A percentile compares a stretch with the other conserved stretches of the same genome.
Evolutionary conservation across 768 basidiomycete genomes (phyloP).

Genomic region (Phlegmacium glaucopus): DNA sequence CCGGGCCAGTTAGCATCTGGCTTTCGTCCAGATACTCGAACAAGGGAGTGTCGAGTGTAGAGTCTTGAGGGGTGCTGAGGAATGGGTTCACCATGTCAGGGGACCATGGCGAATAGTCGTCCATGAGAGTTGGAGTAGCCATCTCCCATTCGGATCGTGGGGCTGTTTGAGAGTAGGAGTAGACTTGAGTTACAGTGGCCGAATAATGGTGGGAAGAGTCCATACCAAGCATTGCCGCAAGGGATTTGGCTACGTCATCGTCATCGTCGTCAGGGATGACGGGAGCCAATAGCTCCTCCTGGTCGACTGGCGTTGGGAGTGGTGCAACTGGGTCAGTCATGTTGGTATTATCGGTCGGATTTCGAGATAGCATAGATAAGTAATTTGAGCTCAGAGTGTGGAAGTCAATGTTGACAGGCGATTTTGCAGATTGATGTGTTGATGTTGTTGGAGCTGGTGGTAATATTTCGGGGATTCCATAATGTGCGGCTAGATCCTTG

Average conservation of each 20-base stretch:
- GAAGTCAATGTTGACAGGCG: constrained; percentile 39
- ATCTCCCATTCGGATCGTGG: background rate
- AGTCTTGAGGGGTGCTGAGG: constrained; percentile 15
- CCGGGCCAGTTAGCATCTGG: constrained; percentile 24
- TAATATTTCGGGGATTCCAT: constrained; percentile 74
- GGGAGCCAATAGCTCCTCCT: constrained; percentile 20
- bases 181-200: constrained; percentile 14
- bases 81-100: constrained; percentile 10
- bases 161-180: no score
- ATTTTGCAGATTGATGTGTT: constrained; percentile 35
- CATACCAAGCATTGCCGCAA: constrained; percentile 18
- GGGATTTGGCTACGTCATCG: constrained; percentile 12
- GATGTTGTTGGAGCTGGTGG: constrained; percentile 65
- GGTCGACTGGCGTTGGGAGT: constrained; percentile 19
- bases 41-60: constrained; percentile 26
- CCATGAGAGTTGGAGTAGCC: constrained; percentile 19
- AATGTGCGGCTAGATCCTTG: constrained; percentile 68
- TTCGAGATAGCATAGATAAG: constrained; percentile 62
- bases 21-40: constrained; percentile 14
- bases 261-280: constrained; percentile 17
- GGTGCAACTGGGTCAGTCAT: constrained; percentile 23
- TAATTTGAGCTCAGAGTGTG: constrained; percentile 56
- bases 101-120: no score
- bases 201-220: constrained; percentile 1
- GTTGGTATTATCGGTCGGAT: constrained; percentile 36